Evolutionary conservation across 805 yeast species (phyloP).

Genomic region (Metschnikowia gelsemii): DNA sequence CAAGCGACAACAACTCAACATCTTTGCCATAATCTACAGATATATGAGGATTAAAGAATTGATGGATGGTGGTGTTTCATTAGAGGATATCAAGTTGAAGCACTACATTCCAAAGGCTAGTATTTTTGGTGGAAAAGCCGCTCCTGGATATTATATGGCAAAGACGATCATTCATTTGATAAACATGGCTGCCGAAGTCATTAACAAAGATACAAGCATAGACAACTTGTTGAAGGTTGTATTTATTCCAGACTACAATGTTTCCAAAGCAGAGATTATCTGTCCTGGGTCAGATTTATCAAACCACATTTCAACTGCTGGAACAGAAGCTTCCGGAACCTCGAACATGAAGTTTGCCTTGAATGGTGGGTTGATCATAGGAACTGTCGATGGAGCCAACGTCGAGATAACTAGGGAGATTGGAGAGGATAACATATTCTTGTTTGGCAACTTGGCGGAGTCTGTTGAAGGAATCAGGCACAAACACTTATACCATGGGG

Average conservation of each 20-base stretch:
- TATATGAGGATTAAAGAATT: constrained; percentile 74
- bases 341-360: constrained; percentile 93
- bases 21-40: constrained; percentile 84
- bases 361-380: constrained; percentile 91
- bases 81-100: constrained; percentile 53
- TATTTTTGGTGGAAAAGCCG: constrained; percentile 92
- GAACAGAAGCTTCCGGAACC: constrained; percentile 96
- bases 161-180: constrained; percentile 84
- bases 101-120: constrained; percentile 72
- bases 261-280: constrained; percentile 88
- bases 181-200: constrained; percentile 76
- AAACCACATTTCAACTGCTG: constrained; percentile 95
- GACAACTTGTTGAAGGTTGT: constrained; percentile 80
- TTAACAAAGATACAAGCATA: constrained; percentile 74
- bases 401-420: constrained; percentile 92
- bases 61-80: constrained; percentile 45
- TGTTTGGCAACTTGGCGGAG: constrained; percentile 89
- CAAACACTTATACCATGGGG: constrained; percentile 63
- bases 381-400: constrained; percentile 96
- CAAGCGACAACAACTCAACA: constrained; percentile 91
- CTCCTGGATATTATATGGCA: constrained; percentile 98
- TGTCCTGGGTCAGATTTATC: constrained; percentile 88
- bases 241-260: constrained; percentile 89
- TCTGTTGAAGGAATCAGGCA: constrained; percentile 83
- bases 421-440: constrained; percentile 88